Evolutionary conservation across 805 yeast genomes (phyloP), one percentile per base, ranked within the genome.

Genomic region (Groenewaldozyma tartarivorans): DNA sequence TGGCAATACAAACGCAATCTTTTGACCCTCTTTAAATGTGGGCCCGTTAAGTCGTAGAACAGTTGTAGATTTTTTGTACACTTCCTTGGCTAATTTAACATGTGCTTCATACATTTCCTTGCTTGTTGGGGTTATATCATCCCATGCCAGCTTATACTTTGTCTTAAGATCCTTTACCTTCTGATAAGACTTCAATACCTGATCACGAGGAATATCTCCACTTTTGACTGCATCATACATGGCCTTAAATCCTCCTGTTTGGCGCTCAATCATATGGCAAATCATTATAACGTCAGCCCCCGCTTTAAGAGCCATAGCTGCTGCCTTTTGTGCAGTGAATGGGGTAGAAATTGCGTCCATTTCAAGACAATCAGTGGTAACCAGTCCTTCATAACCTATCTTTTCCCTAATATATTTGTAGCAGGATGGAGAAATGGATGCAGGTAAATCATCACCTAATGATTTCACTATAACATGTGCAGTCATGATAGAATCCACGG

Each of bases 221-320:
- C 47, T 50, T 9, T 41, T 33, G 13, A 49, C 49, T 11, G 61
- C 63, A 20, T 60, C 60, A 18, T 56, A 50, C 36, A 64, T 42
- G 11, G 57, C 52, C 16, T 63, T 64, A 9, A 74, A 58, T n/a
- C 77, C 78, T 48, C 74, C 79, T 36, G 65, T 63, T 51, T 75
- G 81, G 20, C 70, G 61, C n/a, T 60, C 59, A 46, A 57, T 56
- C 49, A 69, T 72, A 51, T 72, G 77, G 54, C 81, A 75, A 20
- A 75, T 74, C 70, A 75, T 67, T 6, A 75, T 72, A 46, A 74
- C 59, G 54, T 75, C 81, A 55, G 79, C 74, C 2, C 79, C 76
- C 3, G 79, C 81, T 39, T 66, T 66, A 16, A 75, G 53, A 2
- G 79, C 76, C 48, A 74, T 60, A 11, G 71, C 66, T 0, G 75